Evolutionary conservation across 225 moss, liverwort and hornwort species (phyloP), one percentile per base, ranked within the genome.

Genomic region (Marchantia paleacea): DNA sequence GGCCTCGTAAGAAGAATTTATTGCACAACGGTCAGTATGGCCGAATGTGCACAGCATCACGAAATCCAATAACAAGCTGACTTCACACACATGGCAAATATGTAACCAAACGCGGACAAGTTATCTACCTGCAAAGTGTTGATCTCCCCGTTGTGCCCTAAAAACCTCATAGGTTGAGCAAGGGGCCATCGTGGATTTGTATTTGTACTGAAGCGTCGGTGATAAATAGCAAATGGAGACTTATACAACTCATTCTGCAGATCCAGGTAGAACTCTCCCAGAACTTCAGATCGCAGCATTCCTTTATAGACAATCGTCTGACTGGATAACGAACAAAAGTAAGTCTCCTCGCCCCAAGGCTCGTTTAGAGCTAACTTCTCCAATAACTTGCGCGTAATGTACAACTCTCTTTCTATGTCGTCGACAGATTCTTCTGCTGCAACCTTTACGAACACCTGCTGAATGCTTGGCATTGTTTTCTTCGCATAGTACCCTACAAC

Each of bases 271-370:
- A 97, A 97, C 79, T 81, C 87, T 18, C 91, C 90, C 2, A 97
- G 88, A 13, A 90, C 88, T 75, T 88, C 84, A 55, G 97, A 90
- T n/a, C 94, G 87, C 68, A 97, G 70, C 97, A 97, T 97, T 81
- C 97, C 97, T 79, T 97, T 97, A 88, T 94, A 97, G 15, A 97
- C 94, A 65, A 97, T 93, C 20, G 97, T 97, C 52, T 93, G 92
- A 77, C 94, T 94, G 52, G 97, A 97, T 75, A 97, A 86, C 20
- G 97, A 97, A 80, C 94, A 97, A 83, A 97, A 94, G 85, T 94
- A 97, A 19, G 94, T 88, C 78, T 97, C 94, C 7, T 91, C 92
- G 8, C 83, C 92, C 97, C 97, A 97, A 0, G 83, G 66, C 76
- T 92, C 88, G 28, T 82, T 66, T 19, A 82, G 69, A 28, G 89